Base-by-base conservation (phyloP, 163 green algal genomes). In the Coccomyxa subellipsoidea region DNA sequence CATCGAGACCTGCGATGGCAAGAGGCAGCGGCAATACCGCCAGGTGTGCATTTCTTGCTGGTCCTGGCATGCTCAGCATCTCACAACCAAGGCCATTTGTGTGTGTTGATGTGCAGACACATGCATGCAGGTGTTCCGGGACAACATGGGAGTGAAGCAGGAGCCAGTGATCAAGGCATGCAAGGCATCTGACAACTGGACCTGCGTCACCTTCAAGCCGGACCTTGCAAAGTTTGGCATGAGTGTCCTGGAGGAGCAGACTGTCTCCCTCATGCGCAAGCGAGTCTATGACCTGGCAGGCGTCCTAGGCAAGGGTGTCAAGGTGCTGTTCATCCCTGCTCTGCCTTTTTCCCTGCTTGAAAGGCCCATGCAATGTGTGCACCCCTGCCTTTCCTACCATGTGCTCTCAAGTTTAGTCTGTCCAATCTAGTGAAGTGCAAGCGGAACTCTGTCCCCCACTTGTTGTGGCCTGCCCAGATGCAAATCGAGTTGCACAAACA, bases 171-270 rank as follows among this genome's bases (percentile, higher is more conserved):
- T 99, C 81, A 95, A 80, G 0, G 86, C 90, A 72, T 98, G 92
- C 92, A 96, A 95, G 84, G 40, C 90, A 3, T 93, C 54, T n/a
- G 96, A 99, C 78, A 99, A 98, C 90, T 99, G 94, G 94, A 99
- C 97, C 0, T 93, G 91, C 85, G 93, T 99, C 82, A 96, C 93
- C 7, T 99, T 99, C 90, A 91, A 93, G 82, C 97, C 97, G 23
- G 97, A 99, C 86, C 91, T 99, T 31, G 85, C 86, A 34, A 97
- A 98, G 84, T 99, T 99, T 90, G 92, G 95, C 80, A 98, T 99
- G 97, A 81, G 39, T 5, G 69, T 84, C 23, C 92, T 99, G 83
- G 97, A 99, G 81, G 90, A 92, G 38, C 95, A 99, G 82, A 93
- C 89, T 21, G 91, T 99, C 18, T 86, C 92, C 3, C 89, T 99